Evolutionary conservation across 2,329 filamentous ascomycete genomes (phyloP), one percentile per base, ranked within the genome.

Genomic region (Nannizziopsis arthrosporioides): DNA sequence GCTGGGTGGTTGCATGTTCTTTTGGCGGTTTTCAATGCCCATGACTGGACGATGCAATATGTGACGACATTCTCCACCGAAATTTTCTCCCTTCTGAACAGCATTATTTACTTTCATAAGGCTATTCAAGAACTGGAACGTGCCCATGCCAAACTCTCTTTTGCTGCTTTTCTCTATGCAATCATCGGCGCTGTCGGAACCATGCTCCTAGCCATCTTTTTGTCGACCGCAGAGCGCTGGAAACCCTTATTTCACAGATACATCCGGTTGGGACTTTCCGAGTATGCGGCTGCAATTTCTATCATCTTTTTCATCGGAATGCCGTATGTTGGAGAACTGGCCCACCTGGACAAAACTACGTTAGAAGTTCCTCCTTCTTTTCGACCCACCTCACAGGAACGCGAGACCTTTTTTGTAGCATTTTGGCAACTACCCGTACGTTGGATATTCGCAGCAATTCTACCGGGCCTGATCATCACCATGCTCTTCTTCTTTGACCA

Each of bases 1-100:
- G 70, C 78, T 5, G 75, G 70, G 6, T 83, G 80, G 80, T 75
- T 82, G 70, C 77, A 81, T 57, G 75, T 74, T 54, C 62, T 82
- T 2, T 68, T 83, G 10, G 78, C 79, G 47, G 73, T 81, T 44
- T 75, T 82, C 62, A 82, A 82, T 60, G 79, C 78, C 3, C 78
- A 82, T 57, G 78, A 82, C 61, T 82, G 78, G 76, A 82, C 79
- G 0, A 83, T 82, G 80, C 71, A 76, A 55, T 82, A 82, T 61
- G 80, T 83, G 42, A 83, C 80, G 1, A 77, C 74, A 15, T 82
- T 82, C 60, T 79, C 73, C 51, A 78, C 76, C 38, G 80, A 82
- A 59, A 80, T 82, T 47, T 82, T 82, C 59, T 79, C 77, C 2
- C 68, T 83, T 7, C 65, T 82, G 22, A 82, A 82, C 62, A 80